Base-by-base conservation (phyloP, 164 flowering plant species). In the Kalanchoe fedtschenkoi region DNA sequence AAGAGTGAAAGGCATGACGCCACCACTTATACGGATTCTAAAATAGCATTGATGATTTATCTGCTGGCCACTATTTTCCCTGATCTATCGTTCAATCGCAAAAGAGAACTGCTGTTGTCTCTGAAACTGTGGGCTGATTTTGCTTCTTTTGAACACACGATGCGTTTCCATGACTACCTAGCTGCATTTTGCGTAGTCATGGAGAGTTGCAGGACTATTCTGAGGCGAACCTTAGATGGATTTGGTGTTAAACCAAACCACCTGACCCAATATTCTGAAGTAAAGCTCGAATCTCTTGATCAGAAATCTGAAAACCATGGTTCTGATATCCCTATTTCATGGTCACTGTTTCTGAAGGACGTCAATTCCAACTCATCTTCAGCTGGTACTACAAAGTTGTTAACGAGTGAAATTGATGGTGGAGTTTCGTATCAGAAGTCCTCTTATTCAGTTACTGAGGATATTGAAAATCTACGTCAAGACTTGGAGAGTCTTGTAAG, bases 101-200 rank as follows among this genome's bases (percentile, higher is more conserved):
- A 71, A 71, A 77, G 55, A 65, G 86, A 86, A 66, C 60, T 83
- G 26, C 69, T 91, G 56, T 68, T 72, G 62, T 81, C 79, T 54
- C 68, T 84, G 53, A 19, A 63, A 15, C 56, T 47, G 29, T 86
- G 88, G 89, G 86, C 83, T 59, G 86, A 82, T 67, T 88, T 91
- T 72, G 62, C 85, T 33, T 54, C 72, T 24, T 78, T 58, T 72
- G 91, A 85, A 69, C 80, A 80, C 26, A 75, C 88, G 15, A 65
- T 81, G 66, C 58, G 68, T 60, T 79, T 80, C 60, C 78, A 75
- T 77, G 89, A 86, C 58, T 91, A 91, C 67, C 80, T 91, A 32
- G 76, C 78, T 75, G 87, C 93, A 68, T 91, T 86, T 77, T 87
- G 78, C 66, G 61, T 60, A 69, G 69, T 86, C 15, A 71, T 88